phyloP scores from a whole-genome alignment of 352 stramenopile species.

The Globisporangium carolinianum region DNA sequence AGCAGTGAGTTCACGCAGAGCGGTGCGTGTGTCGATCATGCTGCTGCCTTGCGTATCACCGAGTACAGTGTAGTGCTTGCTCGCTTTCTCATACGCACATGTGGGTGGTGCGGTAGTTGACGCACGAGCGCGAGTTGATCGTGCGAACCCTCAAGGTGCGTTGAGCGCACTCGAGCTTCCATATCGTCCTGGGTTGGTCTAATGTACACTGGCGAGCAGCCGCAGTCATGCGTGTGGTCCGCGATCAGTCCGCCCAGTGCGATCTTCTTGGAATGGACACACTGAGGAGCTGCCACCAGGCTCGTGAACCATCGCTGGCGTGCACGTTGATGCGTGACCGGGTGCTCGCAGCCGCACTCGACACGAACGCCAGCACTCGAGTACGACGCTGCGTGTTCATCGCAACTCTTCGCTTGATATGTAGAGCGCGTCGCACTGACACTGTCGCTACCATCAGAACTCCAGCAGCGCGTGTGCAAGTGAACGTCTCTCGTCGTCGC shows the following conservation, averaged over 20 bases:
- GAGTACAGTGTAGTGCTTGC: neutral
- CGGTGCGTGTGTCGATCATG: conserved; percentile 1
- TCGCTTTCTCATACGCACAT: neutral
- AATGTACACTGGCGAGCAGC: no score
- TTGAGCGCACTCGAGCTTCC: neutral
- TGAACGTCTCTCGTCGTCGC: no score
- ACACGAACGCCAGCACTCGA: no score
- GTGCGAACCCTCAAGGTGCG: conserved; percentile 4
- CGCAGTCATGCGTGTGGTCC: conserved; percentile 4
- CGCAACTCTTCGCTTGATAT: no score
- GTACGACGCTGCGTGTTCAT: no score
- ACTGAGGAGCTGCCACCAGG: neutral
- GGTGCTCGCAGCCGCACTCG: no score
- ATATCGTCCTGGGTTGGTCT: no score
- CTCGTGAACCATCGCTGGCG: no score
- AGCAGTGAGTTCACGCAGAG: conserved; percentile 7
- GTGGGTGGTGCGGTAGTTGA: neutral
- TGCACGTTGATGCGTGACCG: no score
- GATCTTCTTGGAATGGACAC: conserved; percentile 2
- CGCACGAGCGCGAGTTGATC: conserved; percentile 2
- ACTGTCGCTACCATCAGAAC: no score
- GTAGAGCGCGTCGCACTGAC: no score
- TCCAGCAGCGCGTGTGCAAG: no score
- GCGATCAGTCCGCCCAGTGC: conserved; percentile 12
- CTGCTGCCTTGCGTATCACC: neutral